A percentile compares a stretch with the other conserved stretches of the same genome.
Conservation (phyloP, 257 asterid genomes). For the Primulina huaijiensis region DNA sequence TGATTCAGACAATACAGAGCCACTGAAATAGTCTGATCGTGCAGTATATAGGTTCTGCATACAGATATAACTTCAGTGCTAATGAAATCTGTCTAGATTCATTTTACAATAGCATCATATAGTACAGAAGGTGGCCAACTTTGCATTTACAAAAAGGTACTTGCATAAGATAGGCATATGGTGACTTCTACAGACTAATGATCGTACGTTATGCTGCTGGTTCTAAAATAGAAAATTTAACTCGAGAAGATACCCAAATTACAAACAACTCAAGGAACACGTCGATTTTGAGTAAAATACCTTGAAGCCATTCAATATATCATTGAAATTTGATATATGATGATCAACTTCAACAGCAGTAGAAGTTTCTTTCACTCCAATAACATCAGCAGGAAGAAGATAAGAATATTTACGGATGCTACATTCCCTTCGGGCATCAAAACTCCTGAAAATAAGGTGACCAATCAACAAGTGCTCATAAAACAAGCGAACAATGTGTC, state of each 20-base stretch:
- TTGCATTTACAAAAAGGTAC: background rate
- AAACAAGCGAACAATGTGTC: background rate
- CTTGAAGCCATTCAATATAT: background rate
- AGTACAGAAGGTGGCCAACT: background rate
- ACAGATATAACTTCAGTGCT: background rate
- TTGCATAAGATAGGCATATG: background rate
- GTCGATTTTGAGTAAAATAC: background rate
- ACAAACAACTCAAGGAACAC: background rate
- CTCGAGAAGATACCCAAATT: background rate
- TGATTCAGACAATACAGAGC: conserved; percentile 10
- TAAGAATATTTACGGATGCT: conserved; percentile 75
- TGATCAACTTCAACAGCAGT: background rate
- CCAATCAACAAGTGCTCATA: conserved; percentile 2
- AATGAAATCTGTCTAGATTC: background rate
- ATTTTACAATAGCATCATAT: background rate
- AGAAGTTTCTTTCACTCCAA: conserved; percentile 58
- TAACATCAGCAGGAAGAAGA: conserved; percentile 83
- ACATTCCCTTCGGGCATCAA: conserved; percentile 89
- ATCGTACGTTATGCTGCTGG: background rate
- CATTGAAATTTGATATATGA: background rate
- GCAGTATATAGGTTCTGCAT: background rate
- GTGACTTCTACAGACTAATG: background rate
- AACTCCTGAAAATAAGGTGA: conserved; percentile 57
- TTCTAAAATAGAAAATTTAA: no score
- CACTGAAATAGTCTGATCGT: background rate